phyloP scores from a whole-genome alignment of 306 rosid genomes.

The Dicorynia guianensis region DNA sequence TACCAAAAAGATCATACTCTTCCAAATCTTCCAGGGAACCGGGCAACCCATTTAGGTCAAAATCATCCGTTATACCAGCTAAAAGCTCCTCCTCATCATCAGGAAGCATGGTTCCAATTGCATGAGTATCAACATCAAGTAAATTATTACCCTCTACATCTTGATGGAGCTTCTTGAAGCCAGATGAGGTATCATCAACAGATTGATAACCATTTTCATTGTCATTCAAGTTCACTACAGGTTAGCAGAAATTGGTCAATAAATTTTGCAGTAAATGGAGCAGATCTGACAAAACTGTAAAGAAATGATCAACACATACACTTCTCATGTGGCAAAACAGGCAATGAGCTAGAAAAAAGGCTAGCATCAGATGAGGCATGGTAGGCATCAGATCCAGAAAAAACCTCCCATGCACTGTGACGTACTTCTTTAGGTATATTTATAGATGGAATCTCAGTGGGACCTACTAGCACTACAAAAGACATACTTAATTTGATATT shows the following conservation, averaged over 20 bases:
- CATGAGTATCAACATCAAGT: conserved; percentile 54
- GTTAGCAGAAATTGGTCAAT: conserved; percentile 39
- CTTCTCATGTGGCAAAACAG: conserved; percentile 78
- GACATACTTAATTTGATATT: conserved; percentile 16
- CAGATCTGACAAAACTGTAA: conserved; percentile 15
- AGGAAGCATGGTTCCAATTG: conserved; percentile 69
- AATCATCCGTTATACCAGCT: conserved; percentile 79
- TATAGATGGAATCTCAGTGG: conserved; percentile 57
- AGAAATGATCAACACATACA: conserved; percentile 51
- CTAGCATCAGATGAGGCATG: conserved; percentile 75
- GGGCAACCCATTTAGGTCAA: conserved; percentile 84
- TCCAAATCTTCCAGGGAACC: conserved; percentile 83
- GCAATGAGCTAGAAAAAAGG: conserved; percentile 83
- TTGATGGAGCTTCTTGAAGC: conserved; percentile 53
- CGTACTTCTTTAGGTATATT: conserved; percentile 55
- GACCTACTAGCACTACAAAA: conserved; percentile 48
- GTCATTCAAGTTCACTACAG: conserved; percentile 75
- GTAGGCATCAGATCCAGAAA: conserved; percentile 61
- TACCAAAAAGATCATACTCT: conserved; percentile 81
- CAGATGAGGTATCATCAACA: conserved; percentile 61
- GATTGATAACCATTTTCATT: conserved; percentile 52
- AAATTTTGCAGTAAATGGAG: conserved; percentile 14
- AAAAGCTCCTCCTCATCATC: conserved; percentile 83
- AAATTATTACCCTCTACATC: conserved; percentile 53
- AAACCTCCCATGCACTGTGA: conserved; percentile 51